Evolutionary conservation across 2,329 filamentous ascomycete genomes (phyloP).

Genomic region (Botrytis byssoidea): DNA sequence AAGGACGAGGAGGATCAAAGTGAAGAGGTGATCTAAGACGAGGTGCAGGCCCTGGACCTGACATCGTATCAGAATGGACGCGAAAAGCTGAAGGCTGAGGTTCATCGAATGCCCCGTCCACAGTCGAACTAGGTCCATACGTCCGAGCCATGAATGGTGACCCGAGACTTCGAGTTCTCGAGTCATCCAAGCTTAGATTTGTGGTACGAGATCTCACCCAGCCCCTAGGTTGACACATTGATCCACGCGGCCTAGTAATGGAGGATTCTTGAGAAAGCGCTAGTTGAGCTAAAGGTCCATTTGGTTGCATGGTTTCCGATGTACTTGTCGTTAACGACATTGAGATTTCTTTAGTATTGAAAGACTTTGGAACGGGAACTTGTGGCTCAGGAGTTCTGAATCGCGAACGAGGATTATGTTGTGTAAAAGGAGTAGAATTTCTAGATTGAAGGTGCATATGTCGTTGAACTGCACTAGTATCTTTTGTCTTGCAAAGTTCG

Average conservation of each 20-base stretch:
- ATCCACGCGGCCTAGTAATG: background rate
- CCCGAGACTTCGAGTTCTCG: conserved; percentile 29
- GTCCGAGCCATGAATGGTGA: conserved; percentile 52
- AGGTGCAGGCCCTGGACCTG: conserved; percentile 15
- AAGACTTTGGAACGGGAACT: conserved; percentile 44
- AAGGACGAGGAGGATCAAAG: conserved; percentile 31
- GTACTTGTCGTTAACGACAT: conserved; percentile 63
- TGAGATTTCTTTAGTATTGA: conserved; percentile 61
- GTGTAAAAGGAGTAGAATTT: conserved; percentile 57
- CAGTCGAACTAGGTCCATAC: conserved; percentile 59
- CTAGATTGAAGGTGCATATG: conserved; percentile 48
- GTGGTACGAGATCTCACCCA: conserved; percentile 9
- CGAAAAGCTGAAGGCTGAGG: conserved; percentile 26
- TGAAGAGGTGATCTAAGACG: conserved; percentile 36
- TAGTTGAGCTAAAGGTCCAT: conserved; percentile 60
- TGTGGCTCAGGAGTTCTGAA: conserved; percentile 49
- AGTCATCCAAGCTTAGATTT: conserved; percentile 15
- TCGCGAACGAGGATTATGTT: conserved; percentile 51
- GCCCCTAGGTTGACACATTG: background rate
- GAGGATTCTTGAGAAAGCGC: conserved; percentile 39
- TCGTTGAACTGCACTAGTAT: conserved; percentile 45
- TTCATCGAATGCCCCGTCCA: conserved; percentile 22
- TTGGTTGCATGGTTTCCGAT: conserved; percentile 62
- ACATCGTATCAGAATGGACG: conserved; percentile 22
- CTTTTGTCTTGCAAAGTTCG: conserved; percentile 59